These are phyloP conservation scores for Tricholoma saponaceum DNA, from an alignment of 768 basidiomycete genomes.

Conservation along the genomic window DNA sequence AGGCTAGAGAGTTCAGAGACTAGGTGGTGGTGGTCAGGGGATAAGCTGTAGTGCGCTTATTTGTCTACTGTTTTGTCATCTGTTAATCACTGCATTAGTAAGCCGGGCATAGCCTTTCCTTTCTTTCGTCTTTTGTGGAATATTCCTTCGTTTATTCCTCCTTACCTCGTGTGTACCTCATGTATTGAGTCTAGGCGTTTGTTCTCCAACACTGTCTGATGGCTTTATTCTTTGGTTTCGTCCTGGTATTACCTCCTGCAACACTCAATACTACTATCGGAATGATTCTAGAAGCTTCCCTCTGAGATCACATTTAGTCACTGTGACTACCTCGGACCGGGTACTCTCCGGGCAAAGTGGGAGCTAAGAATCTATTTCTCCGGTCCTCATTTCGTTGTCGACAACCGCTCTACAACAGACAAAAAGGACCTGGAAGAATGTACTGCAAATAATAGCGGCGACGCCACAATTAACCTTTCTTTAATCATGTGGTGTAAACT, in stretches of 20 bases:
- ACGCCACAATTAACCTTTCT: no score
- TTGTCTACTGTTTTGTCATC: constrained; percentile 46
- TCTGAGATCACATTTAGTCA: not conserved
- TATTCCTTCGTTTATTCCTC: no score
- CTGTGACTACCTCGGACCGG: not conserved
- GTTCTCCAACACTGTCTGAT: no score
- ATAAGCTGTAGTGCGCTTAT: constrained; percentile 37
- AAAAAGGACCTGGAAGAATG: no score
- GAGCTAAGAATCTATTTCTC: not conserved
- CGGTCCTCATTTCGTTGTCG: not conserved
- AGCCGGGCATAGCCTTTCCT: constrained; percentile 23
- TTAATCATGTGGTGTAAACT: no score
- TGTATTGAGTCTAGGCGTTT: no score
- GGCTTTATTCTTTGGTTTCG: no score
- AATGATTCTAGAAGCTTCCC: not conserved
- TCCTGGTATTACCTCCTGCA: no score
- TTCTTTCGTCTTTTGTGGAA: constrained; percentile 2
- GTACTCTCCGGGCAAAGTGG: no score
- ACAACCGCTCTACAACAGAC: no score
- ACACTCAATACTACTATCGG: no score
- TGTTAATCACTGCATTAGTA: constrained; percentile 32
- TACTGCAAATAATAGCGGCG: no score
- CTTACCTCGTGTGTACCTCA: not conserved
- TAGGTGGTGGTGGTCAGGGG: constrained; percentile 52
- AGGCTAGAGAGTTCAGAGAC: constrained; percentile 22